These are phyloP conservation scores for Saccharomycopsis amapae DNA, from an alignment of 805 yeast species.

Conservation along the genomic window DNA sequence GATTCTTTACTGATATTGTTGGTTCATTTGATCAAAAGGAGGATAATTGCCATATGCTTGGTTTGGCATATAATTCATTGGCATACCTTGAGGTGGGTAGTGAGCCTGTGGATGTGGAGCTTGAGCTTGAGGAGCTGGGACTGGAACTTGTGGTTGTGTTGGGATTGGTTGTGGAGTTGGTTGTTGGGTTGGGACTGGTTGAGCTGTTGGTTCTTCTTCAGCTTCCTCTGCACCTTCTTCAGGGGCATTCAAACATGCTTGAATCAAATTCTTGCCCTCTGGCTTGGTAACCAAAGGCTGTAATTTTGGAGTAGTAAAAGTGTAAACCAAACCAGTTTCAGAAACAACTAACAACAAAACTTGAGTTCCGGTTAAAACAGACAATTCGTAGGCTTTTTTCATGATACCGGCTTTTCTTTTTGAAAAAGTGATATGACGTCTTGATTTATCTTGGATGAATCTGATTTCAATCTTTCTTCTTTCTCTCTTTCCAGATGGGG, in stretches of 20 bases:
- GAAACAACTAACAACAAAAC: slow-evolving; percentile 90
- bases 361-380: slow-evolving; percentile 96
- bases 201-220: slow-evolving; percentile 45
- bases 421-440: slow-evolving; percentile 96
- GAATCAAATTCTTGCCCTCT: slow-evolving; percentile 94
- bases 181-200: slow-evolving; percentile 25
- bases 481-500: slow-evolving; percentile 33
- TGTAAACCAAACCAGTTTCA: slow-evolving; percentile 97
- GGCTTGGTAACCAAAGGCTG: slow-evolving; percentile 96
- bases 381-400: slow-evolving; percentile 98
- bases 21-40: slow-evolving; percentile 1
- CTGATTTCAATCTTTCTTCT: slow-evolving; percentile 92
- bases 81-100: slow-evolving; percentile 17
- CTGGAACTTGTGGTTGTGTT: slow-evolving; percentile 27
- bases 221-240: slow-evolving; percentile 70
- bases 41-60: not conserved
- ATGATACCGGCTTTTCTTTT: slow-evolving; percentile 98
- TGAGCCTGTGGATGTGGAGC: slow-evolving; percentile 31
- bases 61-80: not conserved
- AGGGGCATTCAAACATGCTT: slow-evolving; percentile 96
- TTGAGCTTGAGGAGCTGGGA: slow-evolving; percentile 29
- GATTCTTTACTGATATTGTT: slow-evolving; percentile 27
- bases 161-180: slow-evolving; percentile 26
- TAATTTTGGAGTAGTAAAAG: slow-evolving; percentile 97
- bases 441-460: slow-evolving; percentile 94